Evolutionary conservation across 495 filamentous ascomycete species (phyloP).

Genomic region (Cercophora scortea): DNA sequence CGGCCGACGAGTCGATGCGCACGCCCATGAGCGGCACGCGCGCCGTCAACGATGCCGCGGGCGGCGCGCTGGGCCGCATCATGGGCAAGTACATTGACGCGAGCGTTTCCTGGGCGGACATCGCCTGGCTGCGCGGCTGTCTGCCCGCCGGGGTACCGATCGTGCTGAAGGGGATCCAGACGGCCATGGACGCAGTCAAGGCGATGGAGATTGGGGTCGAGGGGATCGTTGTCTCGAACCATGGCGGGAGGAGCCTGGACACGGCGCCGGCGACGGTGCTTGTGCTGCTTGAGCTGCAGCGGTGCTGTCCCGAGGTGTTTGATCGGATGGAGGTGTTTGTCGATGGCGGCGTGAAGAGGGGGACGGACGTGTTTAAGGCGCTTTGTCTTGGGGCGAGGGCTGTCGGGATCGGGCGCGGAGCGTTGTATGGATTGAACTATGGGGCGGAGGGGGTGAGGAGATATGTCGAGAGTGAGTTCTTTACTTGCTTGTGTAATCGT

Average conservation of each 20-base stretch:
- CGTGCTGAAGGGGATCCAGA: slow-evolving; percentile 60
- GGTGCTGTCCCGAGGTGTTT: slow-evolving; percentile 52
- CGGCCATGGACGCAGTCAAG: slow-evolving; percentile 48
- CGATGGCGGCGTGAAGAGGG: slow-evolving; percentile 58
- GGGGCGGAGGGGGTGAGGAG: slow-evolving; percentile 69
- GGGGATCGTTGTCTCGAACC: slow-evolving; percentile 58
- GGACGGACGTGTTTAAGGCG: slow-evolving; percentile 63
- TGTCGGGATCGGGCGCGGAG: slow-evolving; percentile 57
- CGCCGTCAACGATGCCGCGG: slow-evolving; percentile 57
- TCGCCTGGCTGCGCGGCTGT: slow-evolving; percentile 38
- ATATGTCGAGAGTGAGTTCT: slow-evolving; percentile 44
- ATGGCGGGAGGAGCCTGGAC: slow-evolving; percentile 63
- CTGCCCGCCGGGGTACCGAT: slow-evolving; percentile 38
- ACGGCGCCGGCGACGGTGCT: slow-evolving; percentile 54
- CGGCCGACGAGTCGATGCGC: slow-evolving; percentile 46
- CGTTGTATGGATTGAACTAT: slow-evolving; percentile 57
- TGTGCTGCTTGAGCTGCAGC: slow-evolving; percentile 56
- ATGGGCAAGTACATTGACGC: slow-evolving; percentile 70
- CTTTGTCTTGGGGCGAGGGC: slow-evolving; percentile 57
- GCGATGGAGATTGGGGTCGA: slow-evolving; percentile 50
- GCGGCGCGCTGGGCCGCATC: slow-evolving; percentile 60
- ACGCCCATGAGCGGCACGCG: slow-evolving; percentile 52
- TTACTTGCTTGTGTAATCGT: background rate
- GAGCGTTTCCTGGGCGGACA: slow-evolving; percentile 67
- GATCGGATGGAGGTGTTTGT: slow-evolving; percentile 55